Evolutionary conservation across 1,284 basidiomycete genomes (phyloP).

Genomic region (Mycocalia duriaeana): DNA sequence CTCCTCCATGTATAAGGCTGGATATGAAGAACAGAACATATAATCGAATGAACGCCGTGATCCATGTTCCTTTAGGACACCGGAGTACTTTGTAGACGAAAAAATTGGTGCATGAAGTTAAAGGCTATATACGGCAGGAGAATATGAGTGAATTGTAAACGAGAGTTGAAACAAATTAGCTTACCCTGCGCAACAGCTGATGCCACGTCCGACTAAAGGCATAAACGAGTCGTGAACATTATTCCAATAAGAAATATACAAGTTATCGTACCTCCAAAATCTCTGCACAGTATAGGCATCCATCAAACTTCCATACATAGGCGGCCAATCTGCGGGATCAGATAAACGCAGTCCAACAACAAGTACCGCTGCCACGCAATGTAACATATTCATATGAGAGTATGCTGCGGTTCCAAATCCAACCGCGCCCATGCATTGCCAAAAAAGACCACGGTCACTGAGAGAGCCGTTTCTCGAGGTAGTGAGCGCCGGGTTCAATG

Average conservation of each 20-base stretch:
- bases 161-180: background rate
- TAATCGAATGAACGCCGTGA: constrained; percentile 9
- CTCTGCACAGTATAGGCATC: constrained; percentile 12
- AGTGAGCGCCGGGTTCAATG: constrained; percentile 7
- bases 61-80: background rate
- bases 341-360: constrained; percentile 12
- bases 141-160: background rate
- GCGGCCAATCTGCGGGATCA: constrained; percentile 14
- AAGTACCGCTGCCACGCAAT: constrained; percentile 6
- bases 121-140: background rate
- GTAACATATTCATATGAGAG: constrained; percentile 5
- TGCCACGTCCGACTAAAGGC: constrained; percentile 1
- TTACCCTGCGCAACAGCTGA: background rate
- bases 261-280: constrained; percentile 11
- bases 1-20: constrained; percentile 19
- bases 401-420: constrained; percentile 4
- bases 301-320: constrained; percentile 9
- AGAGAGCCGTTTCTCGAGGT: constrained; percentile 6
- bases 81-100: background rate
- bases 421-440: constrained; percentile 2
- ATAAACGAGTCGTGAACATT: background rate
- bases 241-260: background rate
- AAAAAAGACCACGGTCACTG: constrained; percentile 7
- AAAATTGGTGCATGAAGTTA: background rate
- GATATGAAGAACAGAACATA: constrained; percentile 20